Percentiles rank a stretch among this genome's conserved stretches.
Conservation (phyloP, 176 grass and related monocot genomes). For the Raddia distichophylla region DNA sequence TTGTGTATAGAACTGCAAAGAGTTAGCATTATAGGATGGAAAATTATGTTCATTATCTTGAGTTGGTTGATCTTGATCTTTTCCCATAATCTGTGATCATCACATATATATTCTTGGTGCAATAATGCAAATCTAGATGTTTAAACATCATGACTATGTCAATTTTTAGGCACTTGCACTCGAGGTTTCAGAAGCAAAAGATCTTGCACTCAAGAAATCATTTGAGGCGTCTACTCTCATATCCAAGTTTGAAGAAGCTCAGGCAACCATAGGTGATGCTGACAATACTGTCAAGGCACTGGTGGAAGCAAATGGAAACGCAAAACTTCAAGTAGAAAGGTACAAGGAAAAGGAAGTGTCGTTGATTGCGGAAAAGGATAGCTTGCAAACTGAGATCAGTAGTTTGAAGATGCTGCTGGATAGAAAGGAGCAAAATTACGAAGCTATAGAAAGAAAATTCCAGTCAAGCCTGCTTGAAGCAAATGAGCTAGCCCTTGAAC, state of each 20-base stretch:
- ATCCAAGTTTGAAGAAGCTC: constrained; percentile 73
- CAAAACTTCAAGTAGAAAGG: constrained; percentile 64
- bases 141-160: not conserved
- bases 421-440: constrained; percentile 62
- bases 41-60: constrained; percentile 8
- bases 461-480: constrained; percentile 51
- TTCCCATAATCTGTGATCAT: constrained; percentile 3
- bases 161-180: constrained; percentile 64
- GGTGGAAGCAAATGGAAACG: constrained; percentile 66
- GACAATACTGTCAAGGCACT: constrained; percentile 73
- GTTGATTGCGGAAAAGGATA: constrained; percentile 51
- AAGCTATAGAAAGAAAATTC: constrained; percentile 59
- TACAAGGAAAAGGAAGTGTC: constrained; percentile 58
- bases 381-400: constrained; percentile 54
- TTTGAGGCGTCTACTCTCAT: constrained; percentile 74
- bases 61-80: constrained; percentile 15
- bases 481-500: constrained; percentile 62
- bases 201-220: constrained; percentile 65
- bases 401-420: constrained; percentile 55
- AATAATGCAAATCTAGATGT: not conserved
- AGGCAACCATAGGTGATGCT: constrained; percentile 82
- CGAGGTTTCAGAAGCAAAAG: constrained; percentile 70
- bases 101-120: not conserved
- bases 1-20: not conserved
- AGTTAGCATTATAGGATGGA: not conserved